Evolutionary conservation across 305 asterid genomes (phyloP).

Genomic region (Fraxinus dipetala): DNA sequence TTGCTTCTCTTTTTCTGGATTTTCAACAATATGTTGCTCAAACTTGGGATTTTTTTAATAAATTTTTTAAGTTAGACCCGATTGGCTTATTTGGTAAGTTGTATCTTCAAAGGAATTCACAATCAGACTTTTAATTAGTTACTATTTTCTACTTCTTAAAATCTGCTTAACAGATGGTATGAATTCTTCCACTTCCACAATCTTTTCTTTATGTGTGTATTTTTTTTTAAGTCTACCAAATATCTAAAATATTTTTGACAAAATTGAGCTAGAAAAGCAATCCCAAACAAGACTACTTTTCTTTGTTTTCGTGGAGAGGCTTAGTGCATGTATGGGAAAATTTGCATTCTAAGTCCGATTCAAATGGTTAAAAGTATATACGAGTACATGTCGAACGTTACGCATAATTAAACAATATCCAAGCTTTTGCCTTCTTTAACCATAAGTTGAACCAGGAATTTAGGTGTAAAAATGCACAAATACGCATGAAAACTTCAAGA

Average conservation of each 20-base stretch:
- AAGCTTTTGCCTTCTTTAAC: background rate
- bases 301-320: background rate
- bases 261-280: no score
- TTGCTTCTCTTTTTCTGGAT: background rate
- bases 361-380: background rate
- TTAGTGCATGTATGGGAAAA: background rate
- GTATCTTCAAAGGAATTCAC: background rate
- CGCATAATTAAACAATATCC: background rate
- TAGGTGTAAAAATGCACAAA: constrained; percentile 6
- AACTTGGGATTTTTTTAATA: no score
- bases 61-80: no score
- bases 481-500: constrained; percentile 4
- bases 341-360: background rate
- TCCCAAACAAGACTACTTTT: no score
- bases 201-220: no score
- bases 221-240: no score
- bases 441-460: background rate
- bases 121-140: no score
- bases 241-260: no score
- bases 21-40: background rate
- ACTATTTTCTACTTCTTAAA: background rate
- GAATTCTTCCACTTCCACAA: no score
- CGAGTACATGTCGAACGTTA: background rate
- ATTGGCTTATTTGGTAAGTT: background rate
- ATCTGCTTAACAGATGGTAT: background rate